Percentiles rank a stretch among this genome's conserved stretches.
These are phyloP conservation scores for Globisporangium middletonii DNA, from an alignment of 352 stramenopile genomes.

Conservation along the genomic window DNA sequence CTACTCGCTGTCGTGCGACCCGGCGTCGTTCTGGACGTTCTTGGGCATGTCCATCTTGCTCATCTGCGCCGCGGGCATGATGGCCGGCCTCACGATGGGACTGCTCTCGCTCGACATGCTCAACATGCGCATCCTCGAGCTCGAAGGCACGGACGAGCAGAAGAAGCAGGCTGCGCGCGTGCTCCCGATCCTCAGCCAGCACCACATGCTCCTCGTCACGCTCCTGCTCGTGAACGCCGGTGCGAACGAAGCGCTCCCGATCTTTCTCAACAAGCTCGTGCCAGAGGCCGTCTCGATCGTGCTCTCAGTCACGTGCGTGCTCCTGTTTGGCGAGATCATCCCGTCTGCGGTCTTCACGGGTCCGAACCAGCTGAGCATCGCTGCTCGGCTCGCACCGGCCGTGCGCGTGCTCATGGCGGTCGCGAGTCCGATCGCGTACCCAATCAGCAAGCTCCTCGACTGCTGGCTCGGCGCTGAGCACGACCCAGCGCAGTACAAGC, in stretches of 20 bases:
- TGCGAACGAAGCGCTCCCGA: slow-evolving; percentile 90
- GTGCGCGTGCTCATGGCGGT: slow-evolving; percentile 88
- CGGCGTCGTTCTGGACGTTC: slow-evolving; percentile 56
- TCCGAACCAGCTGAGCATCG: slow-evolving; percentile 89
- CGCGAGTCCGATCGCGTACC: slow-evolving; percentile 85
- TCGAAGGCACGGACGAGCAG: slow-evolving; percentile 63
- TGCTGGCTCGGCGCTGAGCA: slow-evolving; percentile 75
- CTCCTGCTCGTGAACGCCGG: slow-evolving; percentile 91
- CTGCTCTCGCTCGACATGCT: slow-evolving; percentile 74
- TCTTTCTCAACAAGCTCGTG: slow-evolving; percentile 90
- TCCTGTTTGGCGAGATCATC: slow-evolving; percentile 96
- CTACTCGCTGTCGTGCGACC: slow-evolving; percentile 60
- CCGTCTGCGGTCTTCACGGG: slow-evolving; percentile 93
- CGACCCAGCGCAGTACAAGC: slow-evolving; percentile 77
- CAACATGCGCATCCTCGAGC: slow-evolving; percentile 73
- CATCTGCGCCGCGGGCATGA: slow-evolving; percentile 49
- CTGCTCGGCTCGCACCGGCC: slow-evolving; percentile 67
- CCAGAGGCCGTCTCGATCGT: slow-evolving; percentile 84
- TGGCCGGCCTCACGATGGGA: slow-evolving; percentile 76
- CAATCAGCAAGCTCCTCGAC: slow-evolving; percentile 90
- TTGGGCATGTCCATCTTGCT: slow-evolving; percentile 36
- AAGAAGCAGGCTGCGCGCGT: slow-evolving; percentile 71
- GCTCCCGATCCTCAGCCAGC: slow-evolving; percentile 83
- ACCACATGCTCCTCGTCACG: slow-evolving; percentile 93
- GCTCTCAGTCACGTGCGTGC: slow-evolving; percentile 90